Evolutionary conservation across 345 rosid species (phyloP), one percentile per base, ranked within the genome.

Genomic region (Toxicodendron radicans): DNA sequence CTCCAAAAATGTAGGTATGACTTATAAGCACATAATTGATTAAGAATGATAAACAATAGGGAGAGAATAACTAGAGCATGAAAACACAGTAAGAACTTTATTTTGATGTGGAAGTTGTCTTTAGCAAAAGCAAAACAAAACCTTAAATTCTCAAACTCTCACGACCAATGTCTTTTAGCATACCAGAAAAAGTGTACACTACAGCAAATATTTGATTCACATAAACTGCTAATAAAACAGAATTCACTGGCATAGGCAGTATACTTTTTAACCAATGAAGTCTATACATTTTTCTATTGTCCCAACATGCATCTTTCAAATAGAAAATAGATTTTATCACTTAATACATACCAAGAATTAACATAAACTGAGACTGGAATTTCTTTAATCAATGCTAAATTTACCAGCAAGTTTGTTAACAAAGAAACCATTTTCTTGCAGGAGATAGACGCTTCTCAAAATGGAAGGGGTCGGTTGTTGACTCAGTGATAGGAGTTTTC

Each of bases 381-480:
- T 51, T 67, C 11, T 38, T n/a, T 30, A 51, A 32, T 21, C 61
- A 70, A 46, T 58, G 43, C 14, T 59, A 49, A 66, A 9, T 45
- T 16, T 66, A 49, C 71, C 58, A 27, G 14, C 24, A 49, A 16
- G 4, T 48, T 48, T 27, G 73, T 33, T 32, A 66, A 33, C 68
- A 58, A 33, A 59, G 41, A 20, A 20, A 63, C 58, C 20, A 68
- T 57, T 66, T 51, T 70, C 53, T 81, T 74, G 69, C 93, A 95
- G 99, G 99, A 66, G 98, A 95, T 77, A 86, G 99, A 69, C 91
- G 94, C 59, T 95, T 95, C 88, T 91, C 98, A n/a, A 86, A 83
- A 78, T 95, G 99, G 99, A 95, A 95, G 79, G 99, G 99, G 69
- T 95, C 99, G 3, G 97, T 95, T 76, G 98, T 95, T 74, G 99